These are phyloP conservation scores for Scheffersomyces lignicola DNA, from an alignment of 1,139 yeast species.

Conservation along the genomic window DNA sequence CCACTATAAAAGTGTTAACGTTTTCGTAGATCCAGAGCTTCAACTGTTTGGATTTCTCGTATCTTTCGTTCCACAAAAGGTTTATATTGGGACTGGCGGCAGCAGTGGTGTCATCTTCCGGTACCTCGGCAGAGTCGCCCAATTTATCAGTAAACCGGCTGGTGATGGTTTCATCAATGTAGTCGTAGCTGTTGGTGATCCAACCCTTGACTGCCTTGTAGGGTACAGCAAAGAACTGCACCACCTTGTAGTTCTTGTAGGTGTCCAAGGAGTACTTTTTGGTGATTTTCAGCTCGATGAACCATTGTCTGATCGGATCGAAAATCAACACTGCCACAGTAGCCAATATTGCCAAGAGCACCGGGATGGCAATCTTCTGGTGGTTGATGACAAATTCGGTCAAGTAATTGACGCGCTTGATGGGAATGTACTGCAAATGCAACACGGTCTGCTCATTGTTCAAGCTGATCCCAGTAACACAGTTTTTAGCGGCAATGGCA, in stretches of 20 bases:
- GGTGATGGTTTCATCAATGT: slow-evolving; percentile 23
- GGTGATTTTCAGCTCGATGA: slow-evolving; percentile 71
- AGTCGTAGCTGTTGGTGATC: slow-evolving; percentile 30
- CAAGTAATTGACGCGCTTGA: slow-evolving; percentile 51
- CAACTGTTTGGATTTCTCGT: slow-evolving; percentile 65
- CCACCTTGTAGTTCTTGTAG: slow-evolving; percentile 30
- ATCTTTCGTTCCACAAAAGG: slow-evolving; percentile 69
- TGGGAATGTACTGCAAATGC: slow-evolving; percentile 71
- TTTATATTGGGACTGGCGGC: slow-evolving; percentile 20
- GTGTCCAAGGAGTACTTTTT: slow-evolving; percentile 39
- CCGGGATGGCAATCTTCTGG: slow-evolving; percentile 75
- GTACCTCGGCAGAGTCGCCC: slow-evolving; percentile 16
- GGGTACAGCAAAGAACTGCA: slow-evolving; percentile 30
- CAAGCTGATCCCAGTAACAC: slow-evolving; percentile 74
- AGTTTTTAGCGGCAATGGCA: slow-evolving; percentile 86
- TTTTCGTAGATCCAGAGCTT: slow-evolving; percentile 82
- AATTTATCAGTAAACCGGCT: slow-evolving; percentile 14
- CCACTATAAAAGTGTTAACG: slow-evolving; percentile 77
- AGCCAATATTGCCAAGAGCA: slow-evolving; percentile 49
- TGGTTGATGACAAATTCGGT: slow-evolving; percentile 67
- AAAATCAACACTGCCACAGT: slow-evolving; percentile 81
- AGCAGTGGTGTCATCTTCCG: slow-evolving; percentile 12
- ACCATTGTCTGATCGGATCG: slow-evolving; percentile 89
- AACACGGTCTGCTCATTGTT: slow-evolving; percentile 55
- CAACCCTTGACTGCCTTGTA: slow-evolving; percentile 21